phyloP scores from a whole-genome alignment of 1,284 basidiomycete genomes.

The Apiotrichum veenhuisii region DNA sequence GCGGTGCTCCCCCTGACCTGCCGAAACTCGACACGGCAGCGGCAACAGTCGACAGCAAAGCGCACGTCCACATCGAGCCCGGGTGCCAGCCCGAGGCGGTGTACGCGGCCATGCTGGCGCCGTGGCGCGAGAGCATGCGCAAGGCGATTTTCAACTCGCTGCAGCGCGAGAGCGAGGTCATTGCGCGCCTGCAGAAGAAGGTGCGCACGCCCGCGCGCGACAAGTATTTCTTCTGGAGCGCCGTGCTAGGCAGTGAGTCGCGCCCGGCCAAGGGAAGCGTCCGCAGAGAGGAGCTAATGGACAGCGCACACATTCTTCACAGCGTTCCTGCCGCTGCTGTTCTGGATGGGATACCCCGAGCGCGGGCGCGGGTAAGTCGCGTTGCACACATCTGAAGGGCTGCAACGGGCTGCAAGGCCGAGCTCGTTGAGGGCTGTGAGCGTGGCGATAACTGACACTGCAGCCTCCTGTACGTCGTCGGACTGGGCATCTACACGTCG shows the following conservation, averaged over 20 bases:
- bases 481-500: conserved; percentile 75
- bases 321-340: conserved; percentile 76
- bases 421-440: conserved; percentile 4
- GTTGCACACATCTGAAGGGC: no score
- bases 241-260: conserved; percentile 65
- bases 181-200: conserved; percentile 69
- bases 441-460: neutral
- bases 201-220: conserved; percentile 68
- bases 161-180: conserved; percentile 60
- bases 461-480: conserved; percentile 69
- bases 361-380: conserved; percentile 66
- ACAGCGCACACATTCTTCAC: conserved; percentile 88
- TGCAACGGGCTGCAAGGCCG: no score
- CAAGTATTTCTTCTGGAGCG: conserved; percentile 84
- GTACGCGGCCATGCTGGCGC: conserved; percentile 62
- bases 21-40: neutral
- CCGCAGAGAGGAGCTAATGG: neutral
- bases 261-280: no score
- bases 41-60: neutral
- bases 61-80: conserved; percentile 23
- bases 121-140: conserved; percentile 67
- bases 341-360: conserved; percentile 76
- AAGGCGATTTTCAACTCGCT: conserved; percentile 60
- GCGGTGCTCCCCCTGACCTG: neutral
- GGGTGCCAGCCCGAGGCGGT: conserved; percentile 53